Conservation (phyloP, 2,329 filamentous ascomycete genomes). For the Alternaria postmessia region DNA sequence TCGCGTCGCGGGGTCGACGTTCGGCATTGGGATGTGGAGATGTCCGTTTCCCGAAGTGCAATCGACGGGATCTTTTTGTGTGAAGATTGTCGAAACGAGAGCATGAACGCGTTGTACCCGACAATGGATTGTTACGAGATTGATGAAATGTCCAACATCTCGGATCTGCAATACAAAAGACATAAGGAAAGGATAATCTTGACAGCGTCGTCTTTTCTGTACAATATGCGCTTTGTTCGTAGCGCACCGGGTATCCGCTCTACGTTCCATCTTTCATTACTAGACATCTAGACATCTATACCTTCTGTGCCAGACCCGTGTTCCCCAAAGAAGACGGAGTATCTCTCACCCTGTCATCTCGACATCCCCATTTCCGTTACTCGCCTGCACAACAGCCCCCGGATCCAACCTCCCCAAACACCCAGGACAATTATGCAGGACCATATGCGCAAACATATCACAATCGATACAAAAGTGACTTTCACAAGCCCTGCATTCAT, state of each 20-base stretch:
- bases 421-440: constrained; percentile 94
- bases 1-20: constrained; percentile 15
- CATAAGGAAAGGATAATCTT: too few relatives aligned
- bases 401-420: constrained; percentile 65
- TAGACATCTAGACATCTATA: not conserved
- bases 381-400: constrained; percentile 13
- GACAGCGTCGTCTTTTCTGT: not conserved
- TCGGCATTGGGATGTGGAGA: constrained; percentile 17
- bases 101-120: not conserved
- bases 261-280: not conserved
- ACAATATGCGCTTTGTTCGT: not conserved
- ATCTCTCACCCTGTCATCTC: constrained; percentile 34
- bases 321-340: not conserved
- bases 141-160: too few relatives aligned
- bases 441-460: constrained; percentile 92
- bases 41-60: not conserved
- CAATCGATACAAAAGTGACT: constrained; percentile 98
- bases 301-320: not conserved
- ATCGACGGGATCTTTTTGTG: not conserved
- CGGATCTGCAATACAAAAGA: too few relatives aligned
- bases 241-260: not conserved
- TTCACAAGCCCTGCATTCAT: constrained; percentile 85
- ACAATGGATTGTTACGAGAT: too few relatives aligned
- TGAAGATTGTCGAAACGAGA: not conserved
- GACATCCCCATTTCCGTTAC: constrained; percentile 37